A percentile compares a stretch with the other conserved stretches of the same genome.
phyloP scores from a whole-genome alignment of 192 early-diverging fungal species.

The Coemansia sp. region DNA sequence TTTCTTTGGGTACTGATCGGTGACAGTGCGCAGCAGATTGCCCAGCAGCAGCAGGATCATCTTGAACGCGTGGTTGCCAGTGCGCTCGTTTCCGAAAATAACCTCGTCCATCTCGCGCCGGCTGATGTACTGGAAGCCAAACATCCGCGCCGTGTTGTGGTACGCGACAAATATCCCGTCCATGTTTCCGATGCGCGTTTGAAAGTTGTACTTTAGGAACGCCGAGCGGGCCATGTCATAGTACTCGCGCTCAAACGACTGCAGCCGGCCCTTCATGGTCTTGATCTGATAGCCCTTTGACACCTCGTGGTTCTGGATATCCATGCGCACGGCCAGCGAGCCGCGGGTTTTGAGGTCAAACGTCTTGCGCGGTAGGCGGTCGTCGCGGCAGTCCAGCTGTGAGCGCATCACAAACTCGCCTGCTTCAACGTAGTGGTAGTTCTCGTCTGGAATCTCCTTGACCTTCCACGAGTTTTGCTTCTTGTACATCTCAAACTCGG shows the following conservation, averaged over 20 bases:
- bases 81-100: conserved; percentile 65
- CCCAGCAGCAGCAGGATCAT: conserved; percentile 60
- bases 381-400: conserved; percentile 83
- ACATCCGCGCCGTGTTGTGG: conserved; percentile 85
- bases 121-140: conserved; percentile 93
- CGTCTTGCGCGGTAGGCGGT: conserved; percentile 66
- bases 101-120: conserved; percentile 76
- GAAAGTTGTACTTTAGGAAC: conserved; percentile 84
- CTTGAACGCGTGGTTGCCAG: conserved; percentile 69
- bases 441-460: conserved; percentile 55
- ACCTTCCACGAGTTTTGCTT: conserved; percentile 56
- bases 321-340: conserved; percentile 74
- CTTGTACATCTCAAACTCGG: conserved; percentile 65
- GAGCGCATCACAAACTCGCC: conserved; percentile 78
- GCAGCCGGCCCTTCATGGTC: conserved; percentile 59
- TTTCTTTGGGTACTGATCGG: conserved; percentile 56
- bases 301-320: conserved; percentile 68
- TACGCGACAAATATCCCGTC: conserved; percentile 91
- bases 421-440: conserved; percentile 65
- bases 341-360: conserved; percentile 95
- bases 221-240: conserved; percentile 91
- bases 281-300: conserved; percentile 66
- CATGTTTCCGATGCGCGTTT: conserved; percentile 92
- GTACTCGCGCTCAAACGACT: conserved; percentile 89
- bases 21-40: conserved; percentile 59